Evolutionary conservation across 352 stramenopile species (phyloP), one percentile per base, ranked within the genome.

Genomic region (Pythium chondricola): DNA sequence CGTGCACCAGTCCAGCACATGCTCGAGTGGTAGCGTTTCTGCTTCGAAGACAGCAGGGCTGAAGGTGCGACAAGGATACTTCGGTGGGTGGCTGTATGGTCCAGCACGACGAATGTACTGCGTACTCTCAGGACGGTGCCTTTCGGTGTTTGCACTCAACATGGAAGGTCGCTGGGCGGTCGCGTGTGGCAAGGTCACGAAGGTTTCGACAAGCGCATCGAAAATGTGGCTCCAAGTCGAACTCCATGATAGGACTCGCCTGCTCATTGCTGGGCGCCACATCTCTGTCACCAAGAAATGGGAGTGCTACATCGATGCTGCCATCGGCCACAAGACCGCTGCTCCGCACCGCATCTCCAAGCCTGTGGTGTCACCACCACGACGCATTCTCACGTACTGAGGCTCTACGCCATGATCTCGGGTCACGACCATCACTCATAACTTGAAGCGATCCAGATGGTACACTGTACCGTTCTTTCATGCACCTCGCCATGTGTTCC

Each of bases 71-170:
- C 53, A 46, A 11, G 46, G 25, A 11, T 42, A 58, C 4, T 18
- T 69, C 0, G 24, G 37, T 0, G 43, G 67, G 10, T 54, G 52
- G 46, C 26, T 73, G 20, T 46, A 56, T 18, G 48, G 53, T 6
- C 42, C 25, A 0, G 29, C 48, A 14, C 49, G 35, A 18, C 54
- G 59, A 2, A 44, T 69, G 37, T 76, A 74, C 52, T 69, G 56
- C 45, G 65, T 74, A 39, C 54, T 80, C 13, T 63, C 56, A 0
- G 56, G 55, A 2, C 31, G 44, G 2, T 41, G 62, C 7, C 44
- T 80, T 22, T 61, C 69, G 13, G 51, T 39, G 5, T 80, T 80
- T 35, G 33, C 48, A 24, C 31, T 80, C 48, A 76, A 80, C 38
- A 40, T 65, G 6, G 69, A 74, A 47, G 66, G 69, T 11, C 61